Evolutionary conservation across 2,329 filamentous ascomycete genomes (phyloP).

Genomic region (Leptographium procerum): DNA sequence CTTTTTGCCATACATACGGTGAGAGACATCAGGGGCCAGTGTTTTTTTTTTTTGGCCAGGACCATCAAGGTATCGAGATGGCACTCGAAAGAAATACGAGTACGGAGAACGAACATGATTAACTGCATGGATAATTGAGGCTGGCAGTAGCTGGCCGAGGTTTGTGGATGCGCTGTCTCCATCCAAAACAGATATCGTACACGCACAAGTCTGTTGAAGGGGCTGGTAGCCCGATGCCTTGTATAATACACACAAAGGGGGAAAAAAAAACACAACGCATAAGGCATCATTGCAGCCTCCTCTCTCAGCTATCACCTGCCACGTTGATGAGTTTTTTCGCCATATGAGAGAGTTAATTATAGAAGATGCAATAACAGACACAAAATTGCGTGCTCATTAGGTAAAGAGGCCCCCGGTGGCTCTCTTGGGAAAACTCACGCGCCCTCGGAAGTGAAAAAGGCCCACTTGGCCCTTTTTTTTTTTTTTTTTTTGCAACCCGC

Average conservation of each 20-base stretch:
- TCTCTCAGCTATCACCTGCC: not conserved
- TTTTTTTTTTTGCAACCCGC: not conserved
- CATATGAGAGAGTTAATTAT: not conserved
- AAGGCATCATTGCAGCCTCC: not conserved
- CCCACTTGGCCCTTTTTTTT: not conserved
- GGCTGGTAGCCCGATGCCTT: not conserved
- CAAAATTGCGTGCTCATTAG: conserved; percentile 1
- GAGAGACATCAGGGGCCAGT: not conserved
- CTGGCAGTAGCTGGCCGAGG: no score
- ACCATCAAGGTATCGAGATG: no score
- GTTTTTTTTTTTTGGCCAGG: not conserved
- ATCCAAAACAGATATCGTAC: not conserved
- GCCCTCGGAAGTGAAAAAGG: not conserved
- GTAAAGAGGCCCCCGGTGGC: not conserved
- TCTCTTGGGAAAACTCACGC: not conserved
- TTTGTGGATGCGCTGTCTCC: not conserved
- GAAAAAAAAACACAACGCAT: not conserved
- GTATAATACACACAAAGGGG: not conserved
- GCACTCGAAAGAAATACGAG: no score
- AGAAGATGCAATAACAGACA: not conserved
- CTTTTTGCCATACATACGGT: no score
- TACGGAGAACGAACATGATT: not conserved
- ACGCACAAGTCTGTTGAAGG: not conserved
- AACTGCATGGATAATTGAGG: no score
- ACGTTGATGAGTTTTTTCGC: not conserved